Conservation (phyloP, 1,284 basidiomycete species). For the Filobasidium uniguttulatum region DNA sequence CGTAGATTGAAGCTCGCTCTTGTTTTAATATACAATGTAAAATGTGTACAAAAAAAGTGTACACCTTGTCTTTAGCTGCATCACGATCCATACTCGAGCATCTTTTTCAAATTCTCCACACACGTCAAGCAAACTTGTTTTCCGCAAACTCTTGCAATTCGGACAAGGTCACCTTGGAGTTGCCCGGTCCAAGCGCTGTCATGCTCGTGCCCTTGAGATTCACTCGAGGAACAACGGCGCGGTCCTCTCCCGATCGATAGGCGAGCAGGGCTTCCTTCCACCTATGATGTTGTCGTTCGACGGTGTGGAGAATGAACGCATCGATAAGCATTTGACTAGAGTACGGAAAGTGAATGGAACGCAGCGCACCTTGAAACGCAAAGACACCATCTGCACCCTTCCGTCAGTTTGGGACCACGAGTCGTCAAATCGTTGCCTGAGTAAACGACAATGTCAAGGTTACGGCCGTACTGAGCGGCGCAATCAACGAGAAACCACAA, state of each 20-base stretch:
- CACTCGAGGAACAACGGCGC: constrained; percentile 29
- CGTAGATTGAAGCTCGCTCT: no score
- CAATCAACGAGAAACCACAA: no score
- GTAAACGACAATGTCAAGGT: no score
- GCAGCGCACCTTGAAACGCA: constrained; percentile 28
- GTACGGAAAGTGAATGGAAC: not conserved
- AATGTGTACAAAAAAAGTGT: no score
- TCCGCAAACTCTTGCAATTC: constrained; percentile 24
- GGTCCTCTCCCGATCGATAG: constrained; percentile 17
- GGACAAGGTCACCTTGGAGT: constrained; percentile 22
- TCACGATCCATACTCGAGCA: no score
- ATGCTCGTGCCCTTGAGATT: constrained; percentile 29
- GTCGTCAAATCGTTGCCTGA: constrained; percentile 34
- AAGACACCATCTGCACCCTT: constrained; percentile 35
- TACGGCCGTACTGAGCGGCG: no score
- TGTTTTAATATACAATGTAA: no score
- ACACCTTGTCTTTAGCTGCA: no score
- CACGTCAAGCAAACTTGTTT: no score
- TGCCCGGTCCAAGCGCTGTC: constrained; percentile 18
- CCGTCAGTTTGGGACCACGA: constrained; percentile 23
- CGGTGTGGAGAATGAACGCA: not conserved
- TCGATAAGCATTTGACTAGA: not conserved
- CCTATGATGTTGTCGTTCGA: constrained; percentile 11
- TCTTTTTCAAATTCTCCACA: no score
- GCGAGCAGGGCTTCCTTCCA: constrained; percentile 35